These are phyloP conservation scores for Fermentozyma sake DNA, from an alignment of 1,139 yeast species.

Conservation along the genomic window DNA sequence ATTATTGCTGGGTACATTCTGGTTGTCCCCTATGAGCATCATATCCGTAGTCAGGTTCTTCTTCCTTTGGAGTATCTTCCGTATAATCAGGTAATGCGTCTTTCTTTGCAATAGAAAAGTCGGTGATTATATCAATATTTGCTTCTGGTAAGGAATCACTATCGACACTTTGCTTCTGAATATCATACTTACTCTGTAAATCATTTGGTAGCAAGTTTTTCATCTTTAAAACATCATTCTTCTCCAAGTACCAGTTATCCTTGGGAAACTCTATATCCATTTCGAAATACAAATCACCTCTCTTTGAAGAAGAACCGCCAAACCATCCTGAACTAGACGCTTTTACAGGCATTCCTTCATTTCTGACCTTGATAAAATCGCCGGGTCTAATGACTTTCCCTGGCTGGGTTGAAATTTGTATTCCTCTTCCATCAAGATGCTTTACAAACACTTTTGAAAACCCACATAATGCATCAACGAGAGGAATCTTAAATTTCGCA, in stretches of 20 bases:
- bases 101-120: conserved; percentile 30
- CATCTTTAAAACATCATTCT: conserved; percentile 51
- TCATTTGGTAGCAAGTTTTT: conserved; percentile 52
- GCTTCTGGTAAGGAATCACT: conserved; percentile 28
- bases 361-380: conserved; percentile 57
- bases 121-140: conserved; percentile 39
- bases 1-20: conserved; percentile 41
- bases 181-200: conserved; percentile 19
- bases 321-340: conserved; percentile 32
- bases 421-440: conserved; percentile 78
- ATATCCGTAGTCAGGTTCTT: conserved; percentile 10
- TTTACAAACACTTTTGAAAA: conserved; percentile 62
- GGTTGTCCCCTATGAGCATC: conserved; percentile 31
- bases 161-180: conserved; percentile 21
- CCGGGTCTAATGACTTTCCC: conserved; percentile 84
- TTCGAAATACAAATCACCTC: conserved; percentile 74
- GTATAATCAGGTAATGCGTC: conserved; percentile 34
- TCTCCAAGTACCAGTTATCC: conserved; percentile 75
- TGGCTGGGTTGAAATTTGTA: conserved; percentile 58
- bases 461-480: conserved; percentile 83
- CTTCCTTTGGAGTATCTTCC: conserved; percentile 14
- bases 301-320: conserved; percentile 19
- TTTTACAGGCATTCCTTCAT: conserved; percentile 84
- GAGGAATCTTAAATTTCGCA: conserved; percentile 54
- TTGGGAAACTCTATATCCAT: conserved; percentile 77